Evolutionary conservation across 805 yeast genomes (phyloP).

Genomic region (Scheffersomyces lignosus): DNA sequence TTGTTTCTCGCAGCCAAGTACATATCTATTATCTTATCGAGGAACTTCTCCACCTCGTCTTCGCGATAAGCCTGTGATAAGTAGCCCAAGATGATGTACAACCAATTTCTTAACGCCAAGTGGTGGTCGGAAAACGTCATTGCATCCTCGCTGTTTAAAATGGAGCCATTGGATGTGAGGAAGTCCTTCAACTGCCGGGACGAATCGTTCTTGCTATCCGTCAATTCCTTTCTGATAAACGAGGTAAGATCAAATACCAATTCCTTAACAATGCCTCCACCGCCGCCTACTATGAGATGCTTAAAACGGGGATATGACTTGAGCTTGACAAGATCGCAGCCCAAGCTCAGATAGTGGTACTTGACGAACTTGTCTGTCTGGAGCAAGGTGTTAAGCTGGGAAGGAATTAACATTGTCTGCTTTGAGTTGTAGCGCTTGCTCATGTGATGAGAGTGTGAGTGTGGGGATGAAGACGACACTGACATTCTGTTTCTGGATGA

Average conservation of each 20-base stretch:
- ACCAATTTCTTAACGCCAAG: constrained; percentile 13
- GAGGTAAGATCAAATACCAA: constrained; percentile 33
- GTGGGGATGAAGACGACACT: no score
- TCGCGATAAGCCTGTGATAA: constrained; percentile 18
- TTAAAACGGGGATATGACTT: constrained; percentile 33
- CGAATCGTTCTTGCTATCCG: constrained; percentile 10
- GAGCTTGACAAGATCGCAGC: constrained; percentile 33
- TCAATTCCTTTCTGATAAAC: constrained; percentile 30
- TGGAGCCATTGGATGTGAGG: constrained; percentile 4
- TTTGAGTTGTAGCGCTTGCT: neutral
- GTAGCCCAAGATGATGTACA: constrained; percentile 28
- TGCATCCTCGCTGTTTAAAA: constrained; percentile 5
- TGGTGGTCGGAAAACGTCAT: neutral
- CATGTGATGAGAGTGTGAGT: neutral
- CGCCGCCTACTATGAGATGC: constrained; percentile 23
- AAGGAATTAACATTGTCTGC: constrained; percentile 3
- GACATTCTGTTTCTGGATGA: no score
- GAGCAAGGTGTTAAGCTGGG: constrained; percentile 9
- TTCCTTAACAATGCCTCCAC: constrained; percentile 34
- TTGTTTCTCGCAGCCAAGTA: constrained; percentile 22
- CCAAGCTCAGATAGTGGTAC: constrained; percentile 34
- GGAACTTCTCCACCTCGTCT: constrained; percentile 22
- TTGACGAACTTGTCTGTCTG: constrained; percentile 26
- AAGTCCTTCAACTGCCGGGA: constrained; percentile 20
- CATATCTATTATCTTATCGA: constrained; percentile 31